Evolutionary conservation across 2,329 filamentous ascomycete genomes (phyloP), one percentile per base, ranked within the genome.

Genomic region (Fusarium hostae): DNA sequence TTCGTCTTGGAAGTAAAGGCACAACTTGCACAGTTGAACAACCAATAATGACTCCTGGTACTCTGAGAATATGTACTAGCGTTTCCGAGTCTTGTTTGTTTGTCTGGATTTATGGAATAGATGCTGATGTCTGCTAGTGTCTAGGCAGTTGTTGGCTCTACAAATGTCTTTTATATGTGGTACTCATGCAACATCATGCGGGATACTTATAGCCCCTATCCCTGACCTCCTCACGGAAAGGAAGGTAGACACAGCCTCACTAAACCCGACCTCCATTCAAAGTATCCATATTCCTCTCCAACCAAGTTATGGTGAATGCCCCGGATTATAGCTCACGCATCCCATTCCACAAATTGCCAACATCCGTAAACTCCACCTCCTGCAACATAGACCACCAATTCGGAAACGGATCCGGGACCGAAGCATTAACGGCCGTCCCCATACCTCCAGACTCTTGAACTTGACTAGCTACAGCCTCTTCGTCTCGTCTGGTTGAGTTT

Each of bases 341-440:
- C 2, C 63, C 62, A 13, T 64, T 66, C 69, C 50, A 71, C 18
- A 71, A 54, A 20, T 64, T 72, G 2, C 59, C 54, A 35, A 71
- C 58, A 24, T 71, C 69, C 2, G 71, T 48, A 65, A 75, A 75
- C 13, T 75, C 73, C 9, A 74, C 73, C 3, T 75, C 73, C n/a
- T 75, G 73, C 13, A 75, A 56, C 73, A 75, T 75, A 2, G 73
- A 75, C 73, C 73, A 75, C 73, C 73, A 75, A 34, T 75, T 75
- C 6, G 73, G 73, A 52, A 75, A 75, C 1, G 72, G 65, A 18
- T 75, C 73, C 9, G 68, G 45, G 13, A 71, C 35, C 8, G 59
- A 45, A 1, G 68, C 52, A 35, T 57, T 70, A 10, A 50, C 6
- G 11, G 28, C n/a, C 2, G 41, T 5, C 3, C 34, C 45, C 7